These are phyloP conservation scores for Streptanthus diversifolius DNA, from an alignment of 345 rosid species.

Conservation along the genomic window DNA sequence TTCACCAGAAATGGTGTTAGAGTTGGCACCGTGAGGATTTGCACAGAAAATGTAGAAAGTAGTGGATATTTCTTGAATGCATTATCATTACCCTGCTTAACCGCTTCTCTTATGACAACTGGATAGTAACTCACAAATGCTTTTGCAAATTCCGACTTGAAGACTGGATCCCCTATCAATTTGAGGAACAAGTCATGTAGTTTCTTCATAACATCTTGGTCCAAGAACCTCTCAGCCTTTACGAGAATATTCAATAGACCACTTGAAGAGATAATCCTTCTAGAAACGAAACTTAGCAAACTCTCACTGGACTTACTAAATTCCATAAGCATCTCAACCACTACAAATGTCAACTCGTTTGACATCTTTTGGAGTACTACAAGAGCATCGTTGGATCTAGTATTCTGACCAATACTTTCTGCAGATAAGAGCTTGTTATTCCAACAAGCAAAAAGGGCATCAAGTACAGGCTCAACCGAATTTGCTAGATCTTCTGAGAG, in stretches of 20 bases:
- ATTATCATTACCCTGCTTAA: slow-evolving; percentile 47
- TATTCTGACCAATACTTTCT: slow-evolving; percentile 37
- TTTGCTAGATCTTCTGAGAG: slow-evolving; percentile 60
- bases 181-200: slow-evolving; percentile 79
- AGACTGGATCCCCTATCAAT: slow-evolving; percentile 79
- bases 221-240: slow-evolving; percentile 68
- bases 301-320: slow-evolving; percentile 79
- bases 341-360: slow-evolving; percentile 59
- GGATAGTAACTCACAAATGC: slow-evolving; percentile 78
- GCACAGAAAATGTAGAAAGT: slow-evolving; percentile 77
- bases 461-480: slow-evolving; percentile 74
- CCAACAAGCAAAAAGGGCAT: slow-evolving; percentile 64
- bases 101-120: slow-evolving; percentile 51
- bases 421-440: slow-evolving; percentile 50
- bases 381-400: slow-evolving; percentile 33
- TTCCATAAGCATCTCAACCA: slow-evolving; percentile 80
- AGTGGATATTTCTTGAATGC: slow-evolving; percentile 50
- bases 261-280: slow-evolving; percentile 48
- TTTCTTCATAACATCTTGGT: slow-evolving; percentile 44
- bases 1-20: slow-evolving; percentile 84
- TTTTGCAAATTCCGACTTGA: slow-evolving; percentile 86
- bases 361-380: slow-evolving; percentile 40
- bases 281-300: slow-evolving; percentile 82
- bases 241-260: slow-evolving; percentile 70
- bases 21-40: slow-evolving; percentile 91